Evolutionary conservation across 2,329 filamentous ascomycete species (phyloP).

Genomic region (Tolypocladium endophyticum): DNA sequence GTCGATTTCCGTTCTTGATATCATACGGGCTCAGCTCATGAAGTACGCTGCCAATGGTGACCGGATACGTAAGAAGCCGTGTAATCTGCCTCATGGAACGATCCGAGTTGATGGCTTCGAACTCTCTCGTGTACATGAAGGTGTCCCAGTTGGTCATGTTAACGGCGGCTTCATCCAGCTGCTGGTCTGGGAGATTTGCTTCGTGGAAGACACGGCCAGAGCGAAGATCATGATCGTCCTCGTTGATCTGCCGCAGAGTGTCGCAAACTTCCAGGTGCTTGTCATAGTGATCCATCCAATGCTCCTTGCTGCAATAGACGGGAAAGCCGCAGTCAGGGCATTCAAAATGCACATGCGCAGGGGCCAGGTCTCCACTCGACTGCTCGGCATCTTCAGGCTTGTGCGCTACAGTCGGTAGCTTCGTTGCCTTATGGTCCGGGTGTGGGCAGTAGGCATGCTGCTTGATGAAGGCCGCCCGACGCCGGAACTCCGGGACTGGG

Average conservation of each 20-base stretch:
- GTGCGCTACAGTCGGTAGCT: conserved; percentile 52
- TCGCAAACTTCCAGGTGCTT: conserved; percentile 88
- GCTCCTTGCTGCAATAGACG: conserved; percentile 85
- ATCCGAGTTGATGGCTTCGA: conserved; percentile 82
- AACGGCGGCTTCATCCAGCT: conserved; percentile 84
- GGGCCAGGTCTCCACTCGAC: conserved; percentile 45
- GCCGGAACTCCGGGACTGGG: conserved; percentile 77
- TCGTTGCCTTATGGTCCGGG: conserved; percentile 70
- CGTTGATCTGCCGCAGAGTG: conserved; percentile 82
- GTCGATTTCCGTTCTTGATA: conserved; percentile 60
- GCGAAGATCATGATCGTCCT: conserved; percentile 90
- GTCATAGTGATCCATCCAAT: conserved; percentile 96
- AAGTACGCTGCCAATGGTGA: conserved; percentile 82
- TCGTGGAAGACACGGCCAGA: conserved; percentile 90
- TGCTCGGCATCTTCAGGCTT: conserved; percentile 52
- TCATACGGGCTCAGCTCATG: conserved; percentile 93
- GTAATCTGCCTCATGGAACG: conserved; percentile 88
- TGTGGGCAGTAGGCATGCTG: conserved; percentile 93
- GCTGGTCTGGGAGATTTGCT: conserved; percentile 79
- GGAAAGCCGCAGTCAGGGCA: conserved; percentile 94
- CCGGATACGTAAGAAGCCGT: conserved; percentile 82
- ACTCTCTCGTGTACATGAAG: conserved; percentile 85
- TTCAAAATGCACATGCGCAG: conserved; percentile 82
- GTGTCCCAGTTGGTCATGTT: conserved; percentile 99
- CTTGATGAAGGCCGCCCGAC: conserved; percentile 80